Evolutionary conservation across 441 rosid species (phyloP).

Genomic region (Populus hybrid): DNA sequence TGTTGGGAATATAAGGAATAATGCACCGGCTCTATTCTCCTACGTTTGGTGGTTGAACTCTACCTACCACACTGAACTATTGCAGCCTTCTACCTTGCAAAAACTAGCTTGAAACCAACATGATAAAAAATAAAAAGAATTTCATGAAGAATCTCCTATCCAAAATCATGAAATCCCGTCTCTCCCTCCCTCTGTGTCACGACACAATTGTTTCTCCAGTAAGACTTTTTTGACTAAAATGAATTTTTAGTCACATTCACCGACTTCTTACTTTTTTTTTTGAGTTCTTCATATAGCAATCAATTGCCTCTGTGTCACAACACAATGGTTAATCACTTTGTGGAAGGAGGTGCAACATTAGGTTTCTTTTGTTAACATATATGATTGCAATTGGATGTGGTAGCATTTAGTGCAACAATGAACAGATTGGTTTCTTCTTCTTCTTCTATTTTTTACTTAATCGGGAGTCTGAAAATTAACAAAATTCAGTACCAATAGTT

Average conservation of each 20-base stretch:
- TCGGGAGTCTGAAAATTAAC: not conserved
- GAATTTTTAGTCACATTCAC: not conserved
- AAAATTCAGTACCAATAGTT: not conserved
- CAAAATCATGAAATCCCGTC: not conserved
- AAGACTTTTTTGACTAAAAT: too few relatives aligned
- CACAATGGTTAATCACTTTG: not conserved
- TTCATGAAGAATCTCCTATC: not conserved
- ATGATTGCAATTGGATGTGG: not conserved
- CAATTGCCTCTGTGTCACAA: not conserved
- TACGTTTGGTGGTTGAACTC: not conserved
- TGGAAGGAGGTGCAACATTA: not conserved
- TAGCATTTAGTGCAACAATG: not conserved
- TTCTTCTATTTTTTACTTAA: not conserved
- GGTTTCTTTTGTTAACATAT: not conserved
- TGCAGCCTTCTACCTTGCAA: too few relatives aligned
- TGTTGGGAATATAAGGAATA: not conserved
- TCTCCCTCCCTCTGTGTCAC: not conserved
- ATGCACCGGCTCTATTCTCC: not conserved
- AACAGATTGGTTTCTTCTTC: not conserved
- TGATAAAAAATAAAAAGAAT: not conserved
- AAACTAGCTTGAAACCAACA: not conserved
- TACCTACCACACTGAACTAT: not conserved
- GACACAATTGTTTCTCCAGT: too few relatives aligned
- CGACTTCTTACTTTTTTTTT: not conserved
- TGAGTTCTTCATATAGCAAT: not conserved